phyloP scores from a whole-genome alignment of 2,329 filamentous ascomycete species.

The Ophiognomonia clavigignenti-juglandacearum region DNA sequence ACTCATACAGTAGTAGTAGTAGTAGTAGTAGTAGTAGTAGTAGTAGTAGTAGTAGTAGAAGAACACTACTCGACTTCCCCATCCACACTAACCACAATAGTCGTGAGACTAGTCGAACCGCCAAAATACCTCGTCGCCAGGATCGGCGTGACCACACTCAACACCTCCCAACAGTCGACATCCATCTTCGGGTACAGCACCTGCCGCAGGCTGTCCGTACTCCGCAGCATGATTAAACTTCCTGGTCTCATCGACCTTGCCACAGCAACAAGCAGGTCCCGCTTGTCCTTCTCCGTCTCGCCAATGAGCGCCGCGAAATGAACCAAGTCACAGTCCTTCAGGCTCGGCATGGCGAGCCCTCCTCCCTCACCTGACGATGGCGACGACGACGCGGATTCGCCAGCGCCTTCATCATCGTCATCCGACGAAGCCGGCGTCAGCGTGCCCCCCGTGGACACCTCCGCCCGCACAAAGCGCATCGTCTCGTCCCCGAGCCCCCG shows the following conservation, averaged over 20 bases:
- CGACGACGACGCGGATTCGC: background rate
- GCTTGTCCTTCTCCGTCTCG: slow-evolving; percentile 9
- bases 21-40: too few species aligned
- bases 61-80: background rate
- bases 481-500: slow-evolving; percentile 1
- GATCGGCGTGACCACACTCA: slow-evolving; percentile 5
- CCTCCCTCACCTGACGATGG: background rate
- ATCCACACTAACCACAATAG: slow-evolving; percentile 10
- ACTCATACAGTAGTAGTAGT: background rate
- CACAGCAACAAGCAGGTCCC: slow-evolving; percentile 6
- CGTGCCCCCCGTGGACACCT: background rate
- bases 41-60: background rate
- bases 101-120: slow-evolving; percentile 6
- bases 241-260: slow-evolving; percentile 4
- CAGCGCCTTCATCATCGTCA: too few species aligned
- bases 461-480: slow-evolving; percentile 5
- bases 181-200: slow-evolving; percentile 9
- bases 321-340: slow-evolving; percentile 6
- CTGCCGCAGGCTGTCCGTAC: slow-evolving; percentile 8
- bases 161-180: slow-evolving; percentile 5
- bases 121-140: slow-evolving; percentile 9
- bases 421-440: background rate
- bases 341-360: background rate
- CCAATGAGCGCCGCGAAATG: slow-evolving; percentile 8
- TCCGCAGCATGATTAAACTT: slow-evolving; percentile 6